These are phyloP conservation scores for Candida taoyuanica DNA, from an alignment of 805 yeast genomes.

Conservation along the genomic window DNA sequence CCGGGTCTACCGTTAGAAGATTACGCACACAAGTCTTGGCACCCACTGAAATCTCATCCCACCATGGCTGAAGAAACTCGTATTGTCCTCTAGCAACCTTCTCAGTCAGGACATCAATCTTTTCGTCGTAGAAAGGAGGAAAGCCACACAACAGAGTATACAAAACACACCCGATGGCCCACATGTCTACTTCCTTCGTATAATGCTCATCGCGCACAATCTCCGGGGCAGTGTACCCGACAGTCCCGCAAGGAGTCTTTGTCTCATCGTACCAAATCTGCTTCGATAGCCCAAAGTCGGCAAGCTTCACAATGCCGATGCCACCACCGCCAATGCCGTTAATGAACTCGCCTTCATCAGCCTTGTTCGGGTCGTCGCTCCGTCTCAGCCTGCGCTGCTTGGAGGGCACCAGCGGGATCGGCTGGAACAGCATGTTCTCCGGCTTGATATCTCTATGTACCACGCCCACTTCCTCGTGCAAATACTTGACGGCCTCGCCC, in stretches of 20 bases:
- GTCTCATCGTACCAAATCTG: conserved; percentile 75
- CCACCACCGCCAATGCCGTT: conserved; percentile 90
- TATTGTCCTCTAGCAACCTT: conserved; percentile 71
- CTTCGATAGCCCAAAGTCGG: conserved; percentile 94
- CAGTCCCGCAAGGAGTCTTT: conserved; percentile 98
- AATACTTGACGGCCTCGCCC: conserved; percentile 57
- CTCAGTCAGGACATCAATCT: conserved; percentile 59
- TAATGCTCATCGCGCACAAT: conserved; percentile 91
- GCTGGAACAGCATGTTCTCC: conserved; percentile 65
- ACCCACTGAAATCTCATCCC: conserved; percentile 74
- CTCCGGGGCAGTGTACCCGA: conserved; percentile 98
- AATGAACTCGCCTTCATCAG: conserved; percentile 82
- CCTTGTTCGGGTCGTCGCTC: conserved; percentile 64
- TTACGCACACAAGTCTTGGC: conserved; percentile 66
- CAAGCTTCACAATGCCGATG: conserved; percentile 83
- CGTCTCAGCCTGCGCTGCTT: conserved; percentile 32
- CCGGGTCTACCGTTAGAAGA: conserved; percentile 66
- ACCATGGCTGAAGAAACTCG: conserved; percentile 78
- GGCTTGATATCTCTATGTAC: conserved; percentile 85
- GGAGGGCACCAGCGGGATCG: conserved; percentile 48
- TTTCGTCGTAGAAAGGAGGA: conserved; percentile 69
- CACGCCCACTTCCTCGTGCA: conserved; percentile 70
- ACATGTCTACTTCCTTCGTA: conserved; percentile 94
- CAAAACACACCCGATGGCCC: conserved; percentile 97
- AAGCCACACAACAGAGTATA: conserved; percentile 94